phyloP scores from a whole-genome alignment of 169 alveolate genomes.

The Plasmodium adleri region DNA sequence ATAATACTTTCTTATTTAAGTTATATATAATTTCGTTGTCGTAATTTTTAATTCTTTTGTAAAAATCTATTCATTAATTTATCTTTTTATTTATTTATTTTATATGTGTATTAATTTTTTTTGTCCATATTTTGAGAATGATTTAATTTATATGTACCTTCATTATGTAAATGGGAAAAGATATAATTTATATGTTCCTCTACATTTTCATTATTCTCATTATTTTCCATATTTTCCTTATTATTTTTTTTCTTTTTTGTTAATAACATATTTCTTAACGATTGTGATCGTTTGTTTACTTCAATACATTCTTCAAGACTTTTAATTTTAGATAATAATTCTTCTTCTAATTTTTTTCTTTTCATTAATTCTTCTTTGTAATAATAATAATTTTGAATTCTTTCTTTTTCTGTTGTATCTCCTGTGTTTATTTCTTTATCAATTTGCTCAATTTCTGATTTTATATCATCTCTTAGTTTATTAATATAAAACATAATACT shows the following conservation, averaged over 20 bases:
- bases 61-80: too few relatives aligned
- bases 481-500: constrained; percentile 42
- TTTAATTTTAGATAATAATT: constrained; percentile 32
- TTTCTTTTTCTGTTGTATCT: constrained; percentile 39
- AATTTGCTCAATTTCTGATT: constrained; percentile 62
- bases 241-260: background rate
- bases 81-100: background rate
- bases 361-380: constrained; percentile 70
- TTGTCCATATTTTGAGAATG: constrained; percentile 48
- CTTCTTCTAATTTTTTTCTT: constrained; percentile 62
- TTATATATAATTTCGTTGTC: too few relatives aligned
- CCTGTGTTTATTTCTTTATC: constrained; percentile 46
- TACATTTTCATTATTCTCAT: constrained; percentile 2
- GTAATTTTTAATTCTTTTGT: too few relatives aligned
- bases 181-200: constrained; percentile 38
- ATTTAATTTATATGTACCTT: constrained; percentile 53
- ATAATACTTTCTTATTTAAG: too few relatives aligned
- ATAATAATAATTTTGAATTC: constrained; percentile 47
- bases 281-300: constrained; percentile 46
- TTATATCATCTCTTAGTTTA: constrained; percentile 58
- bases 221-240: too few relatives aligned
- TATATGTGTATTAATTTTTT: background rate
- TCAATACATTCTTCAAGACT: constrained; percentile 58
- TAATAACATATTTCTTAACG: constrained; percentile 21
- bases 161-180: constrained; percentile 58